Evolutionary conservation across 2,329 filamentous ascomycete species (phyloP), one percentile per base, ranked within the genome.

Genomic region (Colletotrichum sp.): DNA sequence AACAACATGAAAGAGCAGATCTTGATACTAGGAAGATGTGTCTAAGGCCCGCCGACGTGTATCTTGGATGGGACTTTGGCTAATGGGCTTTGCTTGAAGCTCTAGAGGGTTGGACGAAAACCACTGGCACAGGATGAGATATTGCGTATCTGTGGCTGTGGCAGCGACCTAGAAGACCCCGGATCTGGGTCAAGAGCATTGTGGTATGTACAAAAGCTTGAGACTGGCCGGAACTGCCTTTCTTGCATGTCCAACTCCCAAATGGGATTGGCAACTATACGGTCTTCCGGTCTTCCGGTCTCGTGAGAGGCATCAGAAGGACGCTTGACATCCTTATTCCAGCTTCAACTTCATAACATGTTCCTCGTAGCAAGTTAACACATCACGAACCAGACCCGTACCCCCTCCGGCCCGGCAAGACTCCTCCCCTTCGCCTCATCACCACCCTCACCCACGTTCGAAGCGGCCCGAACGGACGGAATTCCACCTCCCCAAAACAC

Each of bases 121-220:
- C 5, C 38, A 47, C 38, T 7, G 38, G 38, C 38, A 47, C 18
- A 47, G 38, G 38, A 47, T n/a, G 18, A n/a, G 38, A 47, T 47
- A 47, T 47, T 7, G 38, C 38, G n/a, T n/a, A 9, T 47, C 38
- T 47, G n/a, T n/a, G 18, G 38, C 38, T 12, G 18, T 9, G 6
- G 18, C 18, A 47, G 38, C 38, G 18, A 47, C 2, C 0, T n/a
- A n/a, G 18, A 47, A 47, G 38, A 18, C 9, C 5, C 38, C 3
- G 0, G 1, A n/a, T n/a, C 12, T 7, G 0, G 3, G 38, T n/a
- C 0, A 12, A 47, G 18, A 47, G 38, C 18, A 0, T 47, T 21
- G 18, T 47, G 9, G 18, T n/a, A 47, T 1, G 18, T 1, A 9
- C 9, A 47, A 47, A 18, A 7, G 38, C 18, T 47, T 47, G 11